Base-by-base conservation (phyloP, 148 eudicot genomes). In the Cornus kousa region DNA sequence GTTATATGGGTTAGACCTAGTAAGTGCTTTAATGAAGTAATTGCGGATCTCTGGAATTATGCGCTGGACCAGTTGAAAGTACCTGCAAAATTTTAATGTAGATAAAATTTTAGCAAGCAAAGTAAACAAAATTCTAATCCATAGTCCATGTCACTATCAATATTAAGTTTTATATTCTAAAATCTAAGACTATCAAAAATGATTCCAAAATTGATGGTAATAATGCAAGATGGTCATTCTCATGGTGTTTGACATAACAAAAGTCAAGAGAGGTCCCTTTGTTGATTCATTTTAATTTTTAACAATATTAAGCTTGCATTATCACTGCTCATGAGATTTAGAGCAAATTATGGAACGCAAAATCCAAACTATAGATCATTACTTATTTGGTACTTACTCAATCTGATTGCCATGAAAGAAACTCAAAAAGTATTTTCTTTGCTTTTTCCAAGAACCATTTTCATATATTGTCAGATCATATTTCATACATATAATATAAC, bases 21-120 rank as follows among this genome's bases (percentile, higher is more conserved):
- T 80, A 28, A 95, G 93, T 40, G 80, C 80, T 80, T 85, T 83
- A 22, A 78, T 80, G 68, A 93, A 91, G 85, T 90, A 91, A 65
- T 74, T 87, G 23, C 84, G 90, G 43, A 89, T 91, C 82, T 93
- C 98, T 16, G 97, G 97, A 72, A 90, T 69, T 32, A 93, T 89
- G 20, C 88, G 92, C 67, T 89, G 88, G 72, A 95, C 90, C 69
- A 95, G 87, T 69, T 76, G 71, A 13, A 77, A 77, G 39, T 89
- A 90, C 96, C 98, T 93, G 93, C 76, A 66, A 62, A 71, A 17
- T 33, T 72, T 40, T 10, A 22, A 32, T 20, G 22, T 19, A 14
- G 64, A 22, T 0, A 32, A 19, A 9, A 7, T 23, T 66, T 28
- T 10, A 60, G 37, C 19, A 24, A 48, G 62, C 13, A 68, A 46